Evolutionary conservation across 169 alveolate genomes (phyloP), one percentile per base, ranked within the genome.

Genomic region (Plasmodium gallinaceum): DNA sequence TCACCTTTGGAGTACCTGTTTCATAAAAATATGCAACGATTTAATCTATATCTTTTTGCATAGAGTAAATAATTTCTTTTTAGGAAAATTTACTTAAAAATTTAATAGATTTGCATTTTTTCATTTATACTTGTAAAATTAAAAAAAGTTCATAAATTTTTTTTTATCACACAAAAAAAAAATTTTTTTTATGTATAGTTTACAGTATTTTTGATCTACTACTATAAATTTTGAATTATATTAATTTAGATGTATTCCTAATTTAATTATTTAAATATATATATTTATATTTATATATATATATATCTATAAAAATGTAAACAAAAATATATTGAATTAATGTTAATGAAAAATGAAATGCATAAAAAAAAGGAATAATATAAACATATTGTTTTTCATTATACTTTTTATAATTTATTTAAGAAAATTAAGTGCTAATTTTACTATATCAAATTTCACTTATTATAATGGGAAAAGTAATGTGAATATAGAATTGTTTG

Each of bases 401-500:
- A 58, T 60, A 74, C 60, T 64, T 37, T 39, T 64, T 68, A 37
- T 66, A 32, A 46, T 78, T 64, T 64, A 48, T 45, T 65, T 74
- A 74, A 64, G 51, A 65, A 48, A 39, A 14, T 64, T 65, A 78
- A 78, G 48, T 8, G 89, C 89, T 78, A 64, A 16, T 64, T 46
- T 78, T 46, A 51, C 52, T 69, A 65, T 65, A 46, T 64, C 89
- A 16, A 45, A 62, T 39, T 48, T 64, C 51, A 78, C 75, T 78
- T 78, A 78, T 43, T 7, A 51, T n/a, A 43, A 42, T 78, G 65
- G 46, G 71, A 66, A 14, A 57, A 18, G 12, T 58, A 45, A 48
- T 24, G 32, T 78, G 37, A 16, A 52, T 51, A 70, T 70, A n/a
- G 76, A 65, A 37, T 24, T 48, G 22, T 51, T 78, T 45, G 78